Evolutionary conservation across 352 stramenopile species (phyloP), one percentile per base, ranked within the genome.

Genomic region (Globisporangium solare): DNA sequence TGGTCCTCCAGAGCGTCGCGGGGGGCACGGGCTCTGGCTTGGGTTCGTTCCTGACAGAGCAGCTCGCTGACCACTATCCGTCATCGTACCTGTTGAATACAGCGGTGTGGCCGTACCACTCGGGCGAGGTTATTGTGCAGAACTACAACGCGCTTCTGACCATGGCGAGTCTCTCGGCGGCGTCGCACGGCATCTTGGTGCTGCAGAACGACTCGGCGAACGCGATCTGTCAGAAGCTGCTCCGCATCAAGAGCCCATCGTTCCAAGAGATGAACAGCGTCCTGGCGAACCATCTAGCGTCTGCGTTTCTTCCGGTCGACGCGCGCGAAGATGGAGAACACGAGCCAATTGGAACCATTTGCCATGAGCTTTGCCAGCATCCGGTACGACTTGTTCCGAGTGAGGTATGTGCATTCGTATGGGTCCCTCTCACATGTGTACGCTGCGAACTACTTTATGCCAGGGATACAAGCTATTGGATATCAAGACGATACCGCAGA

Each of bases 131-230:
- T 13, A 92, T 95, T 35, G 83, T 96, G 43, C 88, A 96, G 59
- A 93, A 94, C 63, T 96, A 96, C 70, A 96, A 96, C 67, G 70
- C 83, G n/a, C 63, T 95, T 51, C 82, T 96, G 21, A 95, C 84
- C 2, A 88, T 94, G 56, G 85, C 86, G 21, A 76, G 81, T 39
- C 77, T 96, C 18, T 63, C 75, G n/a, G 68, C 80, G 13, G 73
- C 61, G 21, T 55, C 69, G 3, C 67, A 92, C 51, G 76, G 79
- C 41, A 70, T 94, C 46, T 54, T 94, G 27, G 76, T 89, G 63
- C 60, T 94, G 18, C 73, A 83, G 51, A 94, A 94, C 50, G 83
- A 94, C 57, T 52, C 58, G 14, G 79, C 77, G 18, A 75, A 66
- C 47, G 52, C 70, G 12, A 78, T 86, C 12, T 94, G 82, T 47